phyloP scores from a whole-genome alignment of 306 rosid species.

The Sindora glabra region DNA sequence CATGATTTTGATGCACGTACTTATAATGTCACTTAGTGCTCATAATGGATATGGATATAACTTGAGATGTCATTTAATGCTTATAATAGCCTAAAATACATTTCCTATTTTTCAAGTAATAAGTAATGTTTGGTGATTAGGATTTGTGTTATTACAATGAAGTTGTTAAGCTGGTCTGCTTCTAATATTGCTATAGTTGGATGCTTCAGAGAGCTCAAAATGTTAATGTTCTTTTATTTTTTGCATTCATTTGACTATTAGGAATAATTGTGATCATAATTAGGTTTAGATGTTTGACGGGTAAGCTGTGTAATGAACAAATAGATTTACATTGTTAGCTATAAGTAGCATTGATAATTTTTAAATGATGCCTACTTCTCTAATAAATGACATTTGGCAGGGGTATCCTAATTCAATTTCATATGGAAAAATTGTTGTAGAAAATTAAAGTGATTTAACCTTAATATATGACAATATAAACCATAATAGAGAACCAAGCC shows the following conservation, averaged over 20 bases:
- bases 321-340: background rate
- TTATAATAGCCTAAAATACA: too few relatives aligned
- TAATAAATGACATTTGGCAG: constrained; percentile 15
- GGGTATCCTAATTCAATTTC: constrained; percentile 20
- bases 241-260: background rate
- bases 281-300: background rate
- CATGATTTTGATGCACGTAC: too few relatives aligned
- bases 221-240: too few relatives aligned
- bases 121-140: too few relatives aligned
- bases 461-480: constrained; percentile 10
- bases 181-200: too few relatives aligned
- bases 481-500: background rate
- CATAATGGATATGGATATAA: too few relatives aligned
- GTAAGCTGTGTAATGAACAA: background rate
- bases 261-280: background rate
- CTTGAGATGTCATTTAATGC: too few relatives aligned
- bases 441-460: constrained; percentile 24
- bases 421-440: constrained; percentile 13
- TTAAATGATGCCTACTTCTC: background rate
- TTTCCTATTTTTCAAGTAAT: too few relatives aligned
- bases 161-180: too few relatives aligned
- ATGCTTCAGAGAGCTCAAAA: too few relatives aligned
- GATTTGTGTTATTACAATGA: too few relatives aligned
- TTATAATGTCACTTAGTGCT: too few relatives aligned
- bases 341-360: background rate